Base-by-base conservation (phyloP, 345 rosid genomes). In the Lumnitzera littorea region DNA sequence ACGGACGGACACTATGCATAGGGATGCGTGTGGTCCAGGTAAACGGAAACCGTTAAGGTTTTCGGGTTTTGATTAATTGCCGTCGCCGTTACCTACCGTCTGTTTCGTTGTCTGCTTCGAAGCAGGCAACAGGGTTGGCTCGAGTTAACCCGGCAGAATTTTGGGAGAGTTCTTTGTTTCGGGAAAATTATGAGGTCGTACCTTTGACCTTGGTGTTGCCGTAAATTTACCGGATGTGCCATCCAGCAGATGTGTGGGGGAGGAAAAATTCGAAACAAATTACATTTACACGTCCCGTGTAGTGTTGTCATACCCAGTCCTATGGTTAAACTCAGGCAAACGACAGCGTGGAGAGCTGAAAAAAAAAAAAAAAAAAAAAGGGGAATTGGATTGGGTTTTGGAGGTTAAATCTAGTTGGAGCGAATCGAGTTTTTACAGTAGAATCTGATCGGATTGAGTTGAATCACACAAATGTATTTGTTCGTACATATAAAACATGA, bases 101-200 rank as follows among this genome's bases (percentile, higher is more conserved):
- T 65, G 65, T 74, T 58, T 74, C 64, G 58, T 74, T 81, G 87
- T 83, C 74, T 83, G 82, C 80, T 83, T 76, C 81, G 76, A 63
- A 67, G 74, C 82, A 79, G 80, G 88, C 84, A 84, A 81, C 87
- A 77, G 55, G 62, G 77, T 15, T 83, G 74, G 87, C 79, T 72
- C 70, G 67, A 72, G 67, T 74, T 75, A 77, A 71, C 74, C 84
- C 75, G 73, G 69, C 69, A 78, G 74, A 79, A 74, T 63, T 73
- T 75, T 57, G 59, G 80, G 83, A 55, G 41, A 10, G 16, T n/a
- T 63, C 20, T 17, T 48, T 15, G 15, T 14, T 25, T 46, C 62
- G 43, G 43, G 43, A 9, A 36, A 36, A 36, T 46, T 61, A 54
- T 24, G 7, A 1, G 16, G 15, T 60, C 46, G 12, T 3, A 25